A percentile compares a stretch with the other conserved stretches of the same genome.
phyloP scores from a whole-genome alignment of 345 rosid species.

The Salix udensis region DNA sequence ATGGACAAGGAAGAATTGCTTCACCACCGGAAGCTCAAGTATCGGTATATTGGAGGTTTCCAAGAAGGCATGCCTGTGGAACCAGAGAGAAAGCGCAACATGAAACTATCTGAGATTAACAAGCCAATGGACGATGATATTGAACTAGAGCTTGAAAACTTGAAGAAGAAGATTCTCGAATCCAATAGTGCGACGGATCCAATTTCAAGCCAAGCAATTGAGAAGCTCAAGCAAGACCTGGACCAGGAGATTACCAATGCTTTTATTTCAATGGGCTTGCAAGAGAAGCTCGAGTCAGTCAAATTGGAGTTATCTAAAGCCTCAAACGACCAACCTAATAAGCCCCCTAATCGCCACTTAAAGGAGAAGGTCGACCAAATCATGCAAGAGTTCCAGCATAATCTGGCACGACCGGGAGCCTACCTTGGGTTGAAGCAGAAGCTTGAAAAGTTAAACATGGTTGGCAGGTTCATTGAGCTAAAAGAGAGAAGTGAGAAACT shows the following conservation, averaged over 20 bases:
- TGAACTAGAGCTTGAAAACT: slow-evolving; percentile 22
- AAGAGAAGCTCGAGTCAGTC: slow-evolving; percentile 30
- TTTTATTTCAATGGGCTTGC: slow-evolving; percentile 36
- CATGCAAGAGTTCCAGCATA: slow-evolving; percentile 28
- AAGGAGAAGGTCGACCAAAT: slow-evolving; percentile 23
- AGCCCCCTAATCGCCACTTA: slow-evolving; percentile 16
- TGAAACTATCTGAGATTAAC: slow-evolving; percentile 33
- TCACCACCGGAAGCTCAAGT: slow-evolving; percentile 24
- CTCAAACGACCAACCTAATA: slow-evolving; percentile 10
- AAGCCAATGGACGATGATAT: slow-evolving; percentile 21
- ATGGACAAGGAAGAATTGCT: slow-evolving; percentile 28
- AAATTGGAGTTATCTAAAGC: slow-evolving; percentile 30
- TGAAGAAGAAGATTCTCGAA: slow-evolving; percentile 21
- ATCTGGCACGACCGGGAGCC: slow-evolving; percentile 37
- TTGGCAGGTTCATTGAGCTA: slow-evolving; percentile 16
- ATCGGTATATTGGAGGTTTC: slow-evolving; percentile 30
- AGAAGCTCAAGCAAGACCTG: slow-evolving; percentile 29
- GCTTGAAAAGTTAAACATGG: slow-evolving; percentile 26
- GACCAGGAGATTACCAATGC: slow-evolving; percentile 30
- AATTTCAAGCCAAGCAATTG: slow-evolving; percentile 17
- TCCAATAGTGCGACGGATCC: slow-evolving; percentile 17
- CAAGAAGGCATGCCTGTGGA: slow-evolving; percentile 26
- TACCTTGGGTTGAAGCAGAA: slow-evolving; percentile 40
- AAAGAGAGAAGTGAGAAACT: slow-evolving; percentile 33
- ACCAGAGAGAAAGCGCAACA: slow-evolving; percentile 20